Evolutionary conservation across 768 basidiomycete genomes (phyloP), one percentile per base, ranked within the genome.

Genomic region (Fomitopsis pulvina): DNA sequence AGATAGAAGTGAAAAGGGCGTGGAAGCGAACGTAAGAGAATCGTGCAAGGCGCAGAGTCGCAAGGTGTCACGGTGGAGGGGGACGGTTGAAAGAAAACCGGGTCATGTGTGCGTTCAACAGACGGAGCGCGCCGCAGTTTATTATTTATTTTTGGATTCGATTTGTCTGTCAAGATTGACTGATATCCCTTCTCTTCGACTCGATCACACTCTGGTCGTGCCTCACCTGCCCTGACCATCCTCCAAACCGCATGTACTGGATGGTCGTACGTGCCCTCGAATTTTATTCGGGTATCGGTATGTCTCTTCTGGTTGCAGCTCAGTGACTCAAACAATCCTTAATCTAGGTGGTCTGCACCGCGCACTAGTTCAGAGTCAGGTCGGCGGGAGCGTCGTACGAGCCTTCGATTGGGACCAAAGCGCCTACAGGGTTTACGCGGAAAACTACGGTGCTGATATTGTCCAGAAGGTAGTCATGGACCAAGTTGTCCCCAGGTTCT

Each of bases 361-460:
- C 22, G 87, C 87, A 5, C 71, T 91, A 16, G 59, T 67, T 40
- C 73, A 78, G 45, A 81, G 80, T 57, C 60, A 57, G 9, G 66
- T 78, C 40, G 57, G 69, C 18, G 79, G 71, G 4, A 57, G 64
- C 0, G 72, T 86, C 27, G 67, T 82, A 4, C 76, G 75, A 52
- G 86, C 88, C n/a, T 88, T 83, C 60, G 89, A 91, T 63, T 89
- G 87, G 86, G 87, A 90, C 68, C 85, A 80, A 56, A 72, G 70
- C 18, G 86, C 86, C 29, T 83, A 81, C 56, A 73, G 73, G 47
- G 86, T 87, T 16, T 91, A 92, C 63, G 66, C 65, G 18, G 71
- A 74, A 18, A 89, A 90, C 64, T 68, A 80, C 60, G 77, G 77
- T 5, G 45, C 58, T 8, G 59, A 69, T 21, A 59, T 78, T 25